These are phyloP conservation scores for Senecio squalidus DNA, from an alignment of 140 eudicot species.

Conservation along the genomic window DNA sequence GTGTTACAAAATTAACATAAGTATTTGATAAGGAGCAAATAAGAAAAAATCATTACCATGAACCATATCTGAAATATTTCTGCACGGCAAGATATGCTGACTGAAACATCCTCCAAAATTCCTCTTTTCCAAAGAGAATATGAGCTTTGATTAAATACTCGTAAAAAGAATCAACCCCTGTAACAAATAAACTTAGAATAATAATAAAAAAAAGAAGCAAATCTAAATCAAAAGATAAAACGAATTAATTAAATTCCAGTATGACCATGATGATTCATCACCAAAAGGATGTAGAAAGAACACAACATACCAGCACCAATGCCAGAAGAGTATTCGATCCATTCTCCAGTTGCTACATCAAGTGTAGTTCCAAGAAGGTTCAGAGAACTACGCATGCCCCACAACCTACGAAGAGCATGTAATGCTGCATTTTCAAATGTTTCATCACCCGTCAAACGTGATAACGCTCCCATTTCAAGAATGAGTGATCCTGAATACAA, in stretches of 20 bases:
- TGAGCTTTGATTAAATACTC: constrained; percentile 92
- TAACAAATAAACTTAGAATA: constrained; percentile 16
- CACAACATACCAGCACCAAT: constrained; percentile 89
- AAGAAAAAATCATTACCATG: constrained; percentile 52
- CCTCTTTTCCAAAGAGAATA: constrained; percentile 91
- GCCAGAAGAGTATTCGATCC: constrained; percentile 96
- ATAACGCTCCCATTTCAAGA: constrained; percentile 97
- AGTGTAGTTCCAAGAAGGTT: constrained; percentile 91
- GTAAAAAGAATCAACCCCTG: constrained; percentile 95
- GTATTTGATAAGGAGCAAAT: no score
- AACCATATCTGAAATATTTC: constrained; percentile 85
- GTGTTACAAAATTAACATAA: no score
- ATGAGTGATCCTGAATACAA: constrained; percentile 74
- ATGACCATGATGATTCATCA: neutral
- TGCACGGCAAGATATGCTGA: constrained; percentile 90
- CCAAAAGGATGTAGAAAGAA: neutral
- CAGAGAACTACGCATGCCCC: constrained; percentile 97
- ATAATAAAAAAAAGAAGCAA: neutral
- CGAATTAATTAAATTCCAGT: neutral
- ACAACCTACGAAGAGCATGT: constrained; percentile 79
- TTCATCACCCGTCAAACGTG: constrained; percentile 82
- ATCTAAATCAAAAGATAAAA: neutral
- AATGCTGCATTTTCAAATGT: constrained; percentile 80
- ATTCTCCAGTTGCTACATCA: constrained; percentile 83
- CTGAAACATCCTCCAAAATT: constrained; percentile 94